Percentiles rank a stretch among this genome's conserved stretches.
These are phyloP conservation scores for Sordariomycetes sp. DNA, from an alignment of 2,329 filamentous ascomycete species.

Conservation along the genomic window DNA sequence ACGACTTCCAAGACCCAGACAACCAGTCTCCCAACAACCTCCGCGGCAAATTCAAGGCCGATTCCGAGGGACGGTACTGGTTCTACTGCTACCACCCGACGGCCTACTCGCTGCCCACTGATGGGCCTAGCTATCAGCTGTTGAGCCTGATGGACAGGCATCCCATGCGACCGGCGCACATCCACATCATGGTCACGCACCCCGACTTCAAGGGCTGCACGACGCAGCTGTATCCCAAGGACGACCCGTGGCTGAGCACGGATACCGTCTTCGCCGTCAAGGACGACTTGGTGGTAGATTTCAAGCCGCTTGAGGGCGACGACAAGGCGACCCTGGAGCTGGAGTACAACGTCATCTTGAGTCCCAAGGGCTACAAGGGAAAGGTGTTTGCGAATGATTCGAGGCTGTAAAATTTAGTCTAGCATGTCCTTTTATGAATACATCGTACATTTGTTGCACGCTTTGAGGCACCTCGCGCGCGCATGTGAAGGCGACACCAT, in stretches of 20 bases:
- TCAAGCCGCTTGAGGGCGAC: conserved; percentile 32
- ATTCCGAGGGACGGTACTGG: conserved; percentile 60
- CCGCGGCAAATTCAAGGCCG: conserved; percentile 64
- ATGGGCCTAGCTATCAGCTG: conserved; percentile 38
- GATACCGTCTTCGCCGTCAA: conserved; percentile 44
- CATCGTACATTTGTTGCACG: not conserved
- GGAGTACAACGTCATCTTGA: conserved; percentile 32
- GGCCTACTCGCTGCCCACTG: conserved; percentile 60
- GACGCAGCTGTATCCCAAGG: conserved; percentile 67
- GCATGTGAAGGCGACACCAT: no score
- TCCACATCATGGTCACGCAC: conserved; percentile 46
- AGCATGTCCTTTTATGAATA: not conserved
- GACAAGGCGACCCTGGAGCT: conserved; percentile 25
- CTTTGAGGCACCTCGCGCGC: no score
- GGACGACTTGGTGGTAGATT: conserved; percentile 39
- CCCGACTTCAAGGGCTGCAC: conserved; percentile 63
- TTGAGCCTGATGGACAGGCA: conserved; percentile 37
- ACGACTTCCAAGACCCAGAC: conserved; percentile 67
- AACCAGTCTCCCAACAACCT: conserved; percentile 67
- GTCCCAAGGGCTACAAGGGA: conserved; percentile 33
- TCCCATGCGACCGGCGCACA: conserved; percentile 39
- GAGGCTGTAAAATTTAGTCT: not conserved
- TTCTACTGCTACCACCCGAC: conserved; percentile 72
- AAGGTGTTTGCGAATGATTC: conserved; percentile 5
- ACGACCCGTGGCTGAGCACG: conserved; percentile 51